phyloP scores from a whole-genome alignment of 1,284 basidiomycete genomes.

The Trametes sp. region DNA sequence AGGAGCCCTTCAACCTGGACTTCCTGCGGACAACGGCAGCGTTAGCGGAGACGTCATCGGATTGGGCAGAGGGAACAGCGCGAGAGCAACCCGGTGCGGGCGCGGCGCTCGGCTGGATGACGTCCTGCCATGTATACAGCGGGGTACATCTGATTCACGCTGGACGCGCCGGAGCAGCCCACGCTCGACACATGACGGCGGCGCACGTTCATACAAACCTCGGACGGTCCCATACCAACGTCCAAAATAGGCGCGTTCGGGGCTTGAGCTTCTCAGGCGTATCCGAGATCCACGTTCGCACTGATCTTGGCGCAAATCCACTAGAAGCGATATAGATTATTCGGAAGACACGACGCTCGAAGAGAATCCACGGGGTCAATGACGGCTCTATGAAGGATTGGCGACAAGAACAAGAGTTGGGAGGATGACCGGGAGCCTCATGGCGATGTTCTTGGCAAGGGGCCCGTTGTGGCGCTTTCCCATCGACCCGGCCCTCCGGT shows the following conservation, averaged over 20 bases:
- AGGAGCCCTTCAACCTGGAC: neutral
- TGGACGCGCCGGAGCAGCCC: neutral
- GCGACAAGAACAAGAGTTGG: neutral
- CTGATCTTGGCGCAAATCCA: neutral
- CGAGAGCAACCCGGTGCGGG: neutral
- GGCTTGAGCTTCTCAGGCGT: conserved; percentile 17
- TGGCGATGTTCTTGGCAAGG: neutral
- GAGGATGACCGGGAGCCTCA: neutral
- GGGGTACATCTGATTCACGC: neutral
- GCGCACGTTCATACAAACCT: conserved; percentile 6
- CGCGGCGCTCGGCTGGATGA: neutral
- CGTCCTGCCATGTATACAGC: neutral
- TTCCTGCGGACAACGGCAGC: neutral
- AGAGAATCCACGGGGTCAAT: neutral
- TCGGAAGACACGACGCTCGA: neutral
- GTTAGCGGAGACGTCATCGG: neutral
- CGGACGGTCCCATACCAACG: conserved; percentile 1
- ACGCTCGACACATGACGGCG: conserved; percentile 29
- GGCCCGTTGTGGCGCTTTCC: neutral
- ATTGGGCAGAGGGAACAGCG: neutral
- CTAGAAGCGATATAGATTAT: conserved; percentile 1
- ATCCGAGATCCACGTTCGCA: conserved; percentile 1
- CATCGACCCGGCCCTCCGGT: neutral
- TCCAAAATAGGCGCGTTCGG: conserved; percentile 17
- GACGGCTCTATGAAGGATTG: neutral